Conservation (phyloP, 2,329 filamentous ascomycete genomes). For the Calonectria naviculata region DNA sequence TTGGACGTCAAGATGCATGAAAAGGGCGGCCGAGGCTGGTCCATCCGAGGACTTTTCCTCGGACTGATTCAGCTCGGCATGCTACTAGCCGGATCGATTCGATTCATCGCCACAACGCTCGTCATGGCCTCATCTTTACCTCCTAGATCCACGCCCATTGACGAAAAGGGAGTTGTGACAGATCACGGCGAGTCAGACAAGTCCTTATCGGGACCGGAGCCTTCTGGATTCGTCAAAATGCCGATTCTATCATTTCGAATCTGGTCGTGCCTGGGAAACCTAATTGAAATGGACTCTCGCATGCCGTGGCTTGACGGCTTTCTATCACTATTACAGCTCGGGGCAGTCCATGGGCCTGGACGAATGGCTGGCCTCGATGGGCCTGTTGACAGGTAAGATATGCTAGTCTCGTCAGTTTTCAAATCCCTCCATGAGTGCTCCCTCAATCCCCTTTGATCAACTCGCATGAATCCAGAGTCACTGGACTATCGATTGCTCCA, state of each 20-base stretch:
- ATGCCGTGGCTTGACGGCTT: slow-evolving; percentile 92
- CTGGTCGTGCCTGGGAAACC: slow-evolving; percentile 78
- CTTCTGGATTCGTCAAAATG: slow-evolving; percentile 52
- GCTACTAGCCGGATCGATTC: slow-evolving; percentile 70
- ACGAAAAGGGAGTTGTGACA: slow-evolving; percentile 36
- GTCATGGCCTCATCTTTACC: slow-evolving; percentile 76
- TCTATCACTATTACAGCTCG: slow-evolving; percentile 81
- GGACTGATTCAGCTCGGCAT: slow-evolving; percentile 66
- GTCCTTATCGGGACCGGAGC: slow-evolving; percentile 17
- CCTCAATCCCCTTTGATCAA: slow-evolving; percentile 45
- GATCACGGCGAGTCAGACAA: slow-evolving; percentile 36
- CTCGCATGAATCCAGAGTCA: slow-evolving; percentile 60
- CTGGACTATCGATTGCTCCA: slow-evolving; percentile 54
- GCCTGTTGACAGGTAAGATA: slow-evolving; percentile 88
- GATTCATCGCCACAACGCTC: slow-evolving; percentile 73
- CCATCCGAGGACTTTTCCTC: slow-evolving; percentile 64
- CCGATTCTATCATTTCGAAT: slow-evolving; percentile 82
- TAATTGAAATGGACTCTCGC: slow-evolving; percentile 79
- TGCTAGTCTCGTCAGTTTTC: slow-evolving; percentile 45
- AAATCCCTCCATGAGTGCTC: slow-evolving; percentile 26
- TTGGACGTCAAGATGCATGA: slow-evolving; percentile 20
- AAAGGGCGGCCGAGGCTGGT: slow-evolving; percentile 47
- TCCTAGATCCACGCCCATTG: slow-evolving; percentile 52
- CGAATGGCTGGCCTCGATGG: slow-evolving; percentile 80
- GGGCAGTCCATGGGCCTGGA: slow-evolving; percentile 79